Base-by-base conservation (phyloP, 1,284 basidiomycete species). In the Caloboletus firmus region DNA sequence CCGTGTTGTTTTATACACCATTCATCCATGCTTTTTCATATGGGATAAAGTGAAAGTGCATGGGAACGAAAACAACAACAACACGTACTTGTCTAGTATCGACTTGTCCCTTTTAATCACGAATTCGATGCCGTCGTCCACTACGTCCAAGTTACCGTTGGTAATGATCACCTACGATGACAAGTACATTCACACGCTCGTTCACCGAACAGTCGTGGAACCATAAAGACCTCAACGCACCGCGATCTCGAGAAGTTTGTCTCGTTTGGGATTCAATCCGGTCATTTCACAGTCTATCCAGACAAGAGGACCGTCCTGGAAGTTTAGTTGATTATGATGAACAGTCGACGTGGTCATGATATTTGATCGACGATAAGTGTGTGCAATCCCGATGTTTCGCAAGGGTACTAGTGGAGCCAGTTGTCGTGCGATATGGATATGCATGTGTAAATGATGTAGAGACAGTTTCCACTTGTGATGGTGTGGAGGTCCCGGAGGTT, bases 251-350 rank as follows among this genome's bases (percentile, higher is more conserved):
- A 94, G 67, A 24, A 49, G 47, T 12, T 49, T 49, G 47, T 49
- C 47, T 31, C 28, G 47, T n/a, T 49, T 49, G 1, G 28, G 78
- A 63, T 88, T 72, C 22, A 87, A 68, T 5, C 85, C 85, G 2
- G 90, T 92, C 92, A 94, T 94, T 72, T 94, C 91, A 64, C 91
- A 91, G 68, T 94, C 92, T 47, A 94, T 81, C 91, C 91, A 94
- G 2, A 94, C 89, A 45, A 94, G 72, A 10, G 92, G 91, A 0
- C 89, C 88, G 18, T 81, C 77, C 7, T 73, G 41, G 26, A 20
- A 47, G 13, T 20, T 46, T 5, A 49, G 7, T 5, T 7, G 47
- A n/a, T n/a, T 11, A 3, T 24, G 34, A 5, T 34, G 37, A 49
- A 35, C 12, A 15, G 34, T 47, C 28, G 55, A 49, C 31, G 20